Conservation (phyloP, 2,329 filamentous ascomycete species). For the Cercospora sp. region DNA sequence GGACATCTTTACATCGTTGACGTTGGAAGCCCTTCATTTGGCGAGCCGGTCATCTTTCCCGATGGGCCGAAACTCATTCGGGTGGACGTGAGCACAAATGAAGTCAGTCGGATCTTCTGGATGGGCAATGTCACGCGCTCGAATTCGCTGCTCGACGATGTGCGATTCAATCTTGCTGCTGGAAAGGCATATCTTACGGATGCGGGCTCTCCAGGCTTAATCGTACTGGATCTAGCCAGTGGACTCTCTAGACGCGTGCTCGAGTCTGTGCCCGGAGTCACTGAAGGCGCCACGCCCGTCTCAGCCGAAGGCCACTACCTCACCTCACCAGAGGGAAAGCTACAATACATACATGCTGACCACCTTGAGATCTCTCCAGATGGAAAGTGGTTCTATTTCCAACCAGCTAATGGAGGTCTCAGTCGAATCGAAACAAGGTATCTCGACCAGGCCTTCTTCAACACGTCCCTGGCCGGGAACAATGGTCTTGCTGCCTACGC, state of each 20-base stretch:
- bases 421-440: constrained; percentile 40
- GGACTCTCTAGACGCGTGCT: constrained; percentile 33
- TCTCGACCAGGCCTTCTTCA: constrained; percentile 40
- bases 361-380: constrained; percentile 46
- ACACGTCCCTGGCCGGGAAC: constrained; percentile 33
- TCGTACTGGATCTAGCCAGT: constrained; percentile 23
- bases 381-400: constrained; percentile 42
- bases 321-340: constrained; percentile 24
- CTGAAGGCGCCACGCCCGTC: constrained; percentile 32
- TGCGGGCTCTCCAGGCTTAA: constrained; percentile 21
- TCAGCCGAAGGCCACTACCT: constrained; percentile 37
- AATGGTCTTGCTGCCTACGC: constrained; percentile 31
- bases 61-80: constrained; percentile 40
- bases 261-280: constrained; percentile 30
- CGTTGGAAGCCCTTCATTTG: constrained; percentile 34
- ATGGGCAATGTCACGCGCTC: constrained; percentile 38
- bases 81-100: constrained; percentile 40
- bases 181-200: constrained; percentile 38
- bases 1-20: constrained; percentile 40
- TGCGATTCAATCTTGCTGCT: constrained; percentile 38
- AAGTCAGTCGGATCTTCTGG: constrained; percentile 38
- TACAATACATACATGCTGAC: constrained; percentile 37
- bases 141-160: constrained; percentile 35
- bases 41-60: constrained; percentile 30
- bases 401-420: constrained; percentile 41